Conservation (phyloP, 345 rosid species). For the Murraya koenigii region DNA sequence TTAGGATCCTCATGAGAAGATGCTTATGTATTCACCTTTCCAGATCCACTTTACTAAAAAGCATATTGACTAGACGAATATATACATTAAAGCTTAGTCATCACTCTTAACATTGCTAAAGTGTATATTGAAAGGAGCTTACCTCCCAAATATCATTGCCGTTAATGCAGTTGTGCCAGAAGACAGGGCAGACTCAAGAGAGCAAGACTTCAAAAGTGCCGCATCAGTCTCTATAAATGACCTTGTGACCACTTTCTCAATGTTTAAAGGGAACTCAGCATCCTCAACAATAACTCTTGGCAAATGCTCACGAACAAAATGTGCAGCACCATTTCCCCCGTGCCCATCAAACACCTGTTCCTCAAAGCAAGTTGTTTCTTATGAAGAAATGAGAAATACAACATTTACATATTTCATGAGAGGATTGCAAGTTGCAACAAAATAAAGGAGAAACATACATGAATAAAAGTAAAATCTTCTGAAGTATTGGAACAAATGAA, state of each 20-base stretch:
- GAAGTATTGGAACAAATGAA: not conserved
- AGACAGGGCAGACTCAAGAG: slow-evolving; percentile 42
- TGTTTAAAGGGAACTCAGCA: slow-evolving; percentile 64
- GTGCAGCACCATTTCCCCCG: slow-evolving; percentile 72
- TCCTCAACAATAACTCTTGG: slow-evolving; percentile 78
- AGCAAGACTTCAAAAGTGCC: slow-evolving; percentile 59
- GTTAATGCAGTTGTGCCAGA: slow-evolving; percentile 93
- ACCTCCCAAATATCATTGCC: slow-evolving; percentile 81
- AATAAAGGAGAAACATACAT: not conserved
- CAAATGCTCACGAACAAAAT: slow-evolving; percentile 72
- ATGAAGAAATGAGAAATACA: not conserved
- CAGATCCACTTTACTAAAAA: not conserved
- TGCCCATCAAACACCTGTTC: slow-evolving; percentile 87
- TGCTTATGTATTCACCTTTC: not conserved
- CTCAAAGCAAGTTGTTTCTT: slow-evolving; percentile 1
- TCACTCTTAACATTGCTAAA: not conserved
- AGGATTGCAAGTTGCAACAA: not conserved
- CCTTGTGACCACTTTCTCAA: slow-evolving; percentile 61
- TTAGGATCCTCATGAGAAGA: not conserved
- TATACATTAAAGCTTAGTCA: not conserved
- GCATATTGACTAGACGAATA: not conserved
- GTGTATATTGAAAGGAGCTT: slow-evolving; percentile 10
- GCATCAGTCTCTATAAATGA: slow-evolving; percentile 76
- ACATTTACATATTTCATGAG: not conserved
- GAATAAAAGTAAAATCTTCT: not conserved